Evolutionary conservation across 1,139 yeast genomes (phyloP).

Genomic region (Diutina ranongensis): DNA sequence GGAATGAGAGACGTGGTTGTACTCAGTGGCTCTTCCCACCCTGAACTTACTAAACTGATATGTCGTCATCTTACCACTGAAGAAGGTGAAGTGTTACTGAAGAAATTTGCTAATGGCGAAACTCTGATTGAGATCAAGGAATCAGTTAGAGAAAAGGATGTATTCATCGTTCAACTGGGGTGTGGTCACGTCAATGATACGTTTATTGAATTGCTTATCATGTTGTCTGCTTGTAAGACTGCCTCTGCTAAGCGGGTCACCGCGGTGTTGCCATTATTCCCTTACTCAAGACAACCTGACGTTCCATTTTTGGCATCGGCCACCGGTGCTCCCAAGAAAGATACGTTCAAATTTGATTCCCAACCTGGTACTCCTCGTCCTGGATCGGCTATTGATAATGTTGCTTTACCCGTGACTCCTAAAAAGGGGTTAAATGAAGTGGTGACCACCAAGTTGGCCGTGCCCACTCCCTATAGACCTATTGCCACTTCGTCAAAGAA

Average conservation of each 20-base stretch:
- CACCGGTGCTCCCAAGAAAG: slow-evolving; percentile 18
- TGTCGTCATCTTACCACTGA: slow-evolving; percentile 54
- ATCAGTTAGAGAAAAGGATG: slow-evolving; percentile 7
- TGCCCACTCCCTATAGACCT: not conserved
- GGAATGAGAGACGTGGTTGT: slow-evolving; percentile 66
- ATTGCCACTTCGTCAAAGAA: not conserved
- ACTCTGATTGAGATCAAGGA: slow-evolving; percentile 9
- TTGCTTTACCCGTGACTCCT: not conserved
- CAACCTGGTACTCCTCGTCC: not conserved
- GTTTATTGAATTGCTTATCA: slow-evolving; percentile 19
- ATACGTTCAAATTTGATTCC: not conserved
- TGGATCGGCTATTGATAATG: not conserved
- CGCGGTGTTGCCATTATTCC: slow-evolving; percentile 7
- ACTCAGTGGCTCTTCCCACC: slow-evolving; percentile 69
- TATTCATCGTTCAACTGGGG: slow-evolving; percentile 7
- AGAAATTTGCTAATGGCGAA: slow-evolving; percentile 71
- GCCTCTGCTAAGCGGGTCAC: slow-evolving; percentile 5
- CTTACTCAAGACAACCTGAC: slow-evolving; percentile 6
- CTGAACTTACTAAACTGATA: slow-evolving; percentile 47
- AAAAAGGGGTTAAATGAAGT: not conserved
- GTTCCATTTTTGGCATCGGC: slow-evolving; percentile 20
- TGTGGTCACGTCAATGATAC: slow-evolving; percentile 8
- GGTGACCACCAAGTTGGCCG: not conserved
- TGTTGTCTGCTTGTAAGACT: slow-evolving; percentile 22
- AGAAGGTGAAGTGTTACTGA: slow-evolving; percentile 43